Evolutionary conservation across 73 alveolate genomes (phyloP).

Genomic region (Symbiodinium pilosum): DNA sequence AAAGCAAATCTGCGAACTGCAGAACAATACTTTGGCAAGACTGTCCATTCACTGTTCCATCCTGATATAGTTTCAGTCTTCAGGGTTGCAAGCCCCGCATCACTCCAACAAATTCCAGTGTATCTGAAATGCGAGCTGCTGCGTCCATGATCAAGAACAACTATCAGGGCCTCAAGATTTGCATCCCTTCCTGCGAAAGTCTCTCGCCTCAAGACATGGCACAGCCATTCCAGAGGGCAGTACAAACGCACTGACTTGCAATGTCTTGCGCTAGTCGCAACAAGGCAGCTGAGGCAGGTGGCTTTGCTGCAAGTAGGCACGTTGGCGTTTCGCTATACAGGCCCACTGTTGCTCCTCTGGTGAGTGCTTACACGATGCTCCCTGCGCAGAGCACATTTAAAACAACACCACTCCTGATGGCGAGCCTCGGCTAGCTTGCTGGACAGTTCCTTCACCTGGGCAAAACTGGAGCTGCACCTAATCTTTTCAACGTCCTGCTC

Average conservation of each 20-base stretch:
- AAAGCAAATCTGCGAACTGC: too few relatives aligned
- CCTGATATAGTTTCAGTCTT: too few relatives aligned
- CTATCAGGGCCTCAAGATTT: conserved; percentile 55
- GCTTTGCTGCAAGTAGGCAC: conserved; percentile 66
- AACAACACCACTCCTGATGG: conserved; percentile 29
- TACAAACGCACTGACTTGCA: too few relatives aligned
- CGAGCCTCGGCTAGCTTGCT: conserved; percentile 27
- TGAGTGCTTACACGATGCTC: too few relatives aligned
- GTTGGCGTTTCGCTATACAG: conserved; percentile 57
- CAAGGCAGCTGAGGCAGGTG: not conserved
- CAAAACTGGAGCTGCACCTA: not conserved
- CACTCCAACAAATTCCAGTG: not conserved
- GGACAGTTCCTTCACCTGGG: conserved; percentile 39
- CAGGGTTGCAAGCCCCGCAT: not conserved
- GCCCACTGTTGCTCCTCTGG: conserved; percentile 89
- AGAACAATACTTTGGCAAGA: too few relatives aligned
- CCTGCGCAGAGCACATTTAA: too few relatives aligned
- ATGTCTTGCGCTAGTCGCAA: too few relatives aligned
- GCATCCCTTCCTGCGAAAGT: conserved; percentile 68
- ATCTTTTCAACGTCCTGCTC: too few relatives aligned
- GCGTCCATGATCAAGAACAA: not conserved
- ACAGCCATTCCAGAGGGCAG: not conserved
- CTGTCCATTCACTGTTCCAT: too few relatives aligned
- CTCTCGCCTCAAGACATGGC: conserved; percentile 18
- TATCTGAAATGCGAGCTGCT: not conserved